These are phyloP conservation scores for Ogataea pignaliae DNA, from an alignment of 805 yeast genomes.

Conservation along the genomic window DNA sequence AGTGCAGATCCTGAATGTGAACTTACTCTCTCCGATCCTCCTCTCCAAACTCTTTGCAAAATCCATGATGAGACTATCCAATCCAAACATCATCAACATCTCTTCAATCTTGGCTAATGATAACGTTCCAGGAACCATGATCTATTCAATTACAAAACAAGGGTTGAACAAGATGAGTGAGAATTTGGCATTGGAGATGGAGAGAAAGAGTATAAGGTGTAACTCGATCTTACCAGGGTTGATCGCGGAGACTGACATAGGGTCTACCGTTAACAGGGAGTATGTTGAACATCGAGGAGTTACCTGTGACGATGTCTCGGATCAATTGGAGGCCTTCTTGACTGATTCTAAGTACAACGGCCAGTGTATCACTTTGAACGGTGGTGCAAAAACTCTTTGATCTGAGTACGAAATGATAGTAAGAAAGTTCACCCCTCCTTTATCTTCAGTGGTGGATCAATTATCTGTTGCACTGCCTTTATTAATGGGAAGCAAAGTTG, in stretches of 20 bases:
- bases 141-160: constrained; percentile 67
- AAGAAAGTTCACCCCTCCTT: no score
- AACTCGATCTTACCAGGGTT: constrained; percentile 70
- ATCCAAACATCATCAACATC: constrained; percentile 50
- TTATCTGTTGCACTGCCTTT: no score
- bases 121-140: constrained; percentile 50
- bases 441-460: no score
- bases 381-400: no score
- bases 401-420: no score
- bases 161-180: constrained; percentile 63
- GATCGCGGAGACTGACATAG: constrained; percentile 65
- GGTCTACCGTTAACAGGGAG: constrained; percentile 28
- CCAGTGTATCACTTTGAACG: constrained; percentile 4
- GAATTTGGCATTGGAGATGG: constrained; percentile 56
- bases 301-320: constrained; percentile 11
- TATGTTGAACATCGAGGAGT: constrained; percentile 5
- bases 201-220: constrained; percentile 48
- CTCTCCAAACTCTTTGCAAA: constrained; percentile 48
- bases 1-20: constrained; percentile 43
- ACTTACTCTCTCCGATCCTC: constrained; percentile 58
- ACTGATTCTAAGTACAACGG: constrained; percentile 8
- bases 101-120: constrained; percentile 58
- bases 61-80: constrained; percentile 40
- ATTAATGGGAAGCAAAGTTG: no score
- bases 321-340: constrained; percentile 4